These are phyloP conservation scores for Aspergillus pseudoglaucus DNA, from an alignment of 2,329 filamentous ascomycete species.

Conservation along the genomic window DNA sequence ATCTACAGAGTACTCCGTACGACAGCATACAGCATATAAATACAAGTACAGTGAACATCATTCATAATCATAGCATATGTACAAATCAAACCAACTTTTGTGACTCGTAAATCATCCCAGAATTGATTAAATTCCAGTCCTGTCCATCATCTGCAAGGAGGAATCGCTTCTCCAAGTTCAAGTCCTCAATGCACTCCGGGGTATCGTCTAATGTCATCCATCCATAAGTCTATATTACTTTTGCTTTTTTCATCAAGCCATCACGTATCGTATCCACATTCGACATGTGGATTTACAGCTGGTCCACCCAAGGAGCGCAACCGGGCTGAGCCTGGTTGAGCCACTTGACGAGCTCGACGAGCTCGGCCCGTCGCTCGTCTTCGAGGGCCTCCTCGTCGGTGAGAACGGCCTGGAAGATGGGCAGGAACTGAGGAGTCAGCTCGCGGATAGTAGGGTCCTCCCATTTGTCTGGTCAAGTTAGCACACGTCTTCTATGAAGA, in stretches of 20 bases:
- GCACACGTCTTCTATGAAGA: background rate
- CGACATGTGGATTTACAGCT: constrained; percentile 18
- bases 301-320: constrained; percentile 33
- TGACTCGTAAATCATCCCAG: constrained; percentile 26
- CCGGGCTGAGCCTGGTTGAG: constrained; percentile 41
- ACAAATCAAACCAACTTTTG: constrained; percentile 18
- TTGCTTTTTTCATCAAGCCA: constrained; percentile 17
- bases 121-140: constrained; percentile 7
- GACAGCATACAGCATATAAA: too few relatives aligned
- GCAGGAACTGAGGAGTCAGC: constrained; percentile 41
- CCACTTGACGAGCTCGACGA: constrained; percentile 44
- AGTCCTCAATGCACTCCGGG: constrained; percentile 10
- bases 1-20: too few relatives aligned
- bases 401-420: constrained; percentile 43
- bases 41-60: background rate
- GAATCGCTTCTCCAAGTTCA: background rate
- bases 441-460: constrained; percentile 40
- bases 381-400: constrained; percentile 41
- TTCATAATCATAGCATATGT: constrained; percentile 12
- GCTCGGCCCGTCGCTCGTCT: constrained; percentile 41
- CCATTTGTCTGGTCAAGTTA: constrained; percentile 36
- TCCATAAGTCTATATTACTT: constrained; percentile 25
- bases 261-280: background rate
- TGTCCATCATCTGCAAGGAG: constrained; percentile 9
- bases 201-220: constrained; percentile 26